Evolutionary conservation across 192 early-diverging fungal genomes (phyloP).

Genomic region (Martensiomyces pterosporus): DNA sequence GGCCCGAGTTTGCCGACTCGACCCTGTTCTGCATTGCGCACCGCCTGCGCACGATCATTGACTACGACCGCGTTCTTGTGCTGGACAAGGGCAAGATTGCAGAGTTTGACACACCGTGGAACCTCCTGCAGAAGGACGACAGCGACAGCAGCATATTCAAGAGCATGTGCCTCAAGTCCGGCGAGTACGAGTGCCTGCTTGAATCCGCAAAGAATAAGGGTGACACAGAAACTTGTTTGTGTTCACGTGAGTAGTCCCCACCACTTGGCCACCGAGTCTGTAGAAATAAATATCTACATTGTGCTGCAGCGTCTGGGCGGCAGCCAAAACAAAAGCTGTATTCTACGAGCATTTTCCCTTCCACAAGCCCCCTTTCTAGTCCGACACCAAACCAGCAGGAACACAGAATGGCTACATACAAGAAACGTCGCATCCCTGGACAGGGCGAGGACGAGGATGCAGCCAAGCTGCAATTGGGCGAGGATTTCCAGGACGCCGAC

Average conservation of each 20-base stretch:
- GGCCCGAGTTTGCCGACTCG: conserved; percentile 62
- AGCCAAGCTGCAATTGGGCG: conserved; percentile 35
- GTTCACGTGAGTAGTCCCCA: background rate
- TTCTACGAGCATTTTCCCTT: background rate
- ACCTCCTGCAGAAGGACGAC: conserved; percentile 57
- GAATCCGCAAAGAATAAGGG: background rate
- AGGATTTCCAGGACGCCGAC: conserved; percentile 66
- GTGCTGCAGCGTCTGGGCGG: too few relatives aligned
- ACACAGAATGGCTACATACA: background rate
- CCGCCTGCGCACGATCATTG: conserved; percentile 75
- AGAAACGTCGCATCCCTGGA: conserved; percentile 7
- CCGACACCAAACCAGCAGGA: background rate
- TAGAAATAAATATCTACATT: too few relatives aligned
- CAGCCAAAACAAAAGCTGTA: too few relatives aligned
- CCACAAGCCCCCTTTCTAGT: background rate
- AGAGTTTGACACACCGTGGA: conserved; percentile 77
- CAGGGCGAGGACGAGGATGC: conserved; percentile 37
- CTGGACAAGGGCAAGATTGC: conserved; percentile 70
- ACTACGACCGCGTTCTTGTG: conserved; percentile 83
- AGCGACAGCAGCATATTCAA: conserved; percentile 60
- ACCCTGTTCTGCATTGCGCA: conserved; percentile 90
- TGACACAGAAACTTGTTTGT: background rate
- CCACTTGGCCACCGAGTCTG: background rate
- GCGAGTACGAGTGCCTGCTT: conserved; percentile 56
- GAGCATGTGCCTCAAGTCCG: conserved; percentile 75